These are phyloP conservation scores for Rhytidhysteron rufulum DNA, from an alignment of 2,329 filamentous ascomycete genomes.

Conservation along the genomic window DNA sequence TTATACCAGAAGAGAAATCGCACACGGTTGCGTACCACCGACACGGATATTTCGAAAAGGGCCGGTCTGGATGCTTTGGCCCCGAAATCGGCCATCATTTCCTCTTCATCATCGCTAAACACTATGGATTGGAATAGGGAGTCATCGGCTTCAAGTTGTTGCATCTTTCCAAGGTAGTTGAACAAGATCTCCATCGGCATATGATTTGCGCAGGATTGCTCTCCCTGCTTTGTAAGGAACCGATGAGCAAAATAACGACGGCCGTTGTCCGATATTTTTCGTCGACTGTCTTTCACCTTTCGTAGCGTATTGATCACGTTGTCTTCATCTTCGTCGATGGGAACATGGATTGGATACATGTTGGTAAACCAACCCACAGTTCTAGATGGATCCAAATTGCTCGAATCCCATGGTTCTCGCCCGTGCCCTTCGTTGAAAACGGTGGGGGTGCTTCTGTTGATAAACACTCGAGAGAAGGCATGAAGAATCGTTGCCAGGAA, in stretches of 20 bases:
- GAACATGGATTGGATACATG: constrained; percentile 48
- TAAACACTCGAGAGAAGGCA: constrained; percentile 55
- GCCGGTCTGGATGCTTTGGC: constrained; percentile 21
- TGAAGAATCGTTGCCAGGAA: constrained; percentile 53
- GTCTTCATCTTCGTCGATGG: constrained; percentile 42
- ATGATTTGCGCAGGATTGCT: constrained; percentile 31
- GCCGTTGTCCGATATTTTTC: constrained; percentile 43
- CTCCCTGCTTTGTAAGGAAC: constrained; percentile 25
- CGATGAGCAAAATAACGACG: constrained; percentile 46
- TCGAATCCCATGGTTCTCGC: constrained; percentile 38
- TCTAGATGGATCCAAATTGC: constrained; percentile 49
- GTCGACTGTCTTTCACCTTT: constrained; percentile 52
- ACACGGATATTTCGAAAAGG: constrained; percentile 30
- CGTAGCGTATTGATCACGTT: constrained; percentile 51
- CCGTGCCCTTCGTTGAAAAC: constrained; percentile 43
- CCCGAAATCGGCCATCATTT: constrained; percentile 24
- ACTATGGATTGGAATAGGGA: constrained; percentile 41
- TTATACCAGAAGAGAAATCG: constrained; percentile 33
- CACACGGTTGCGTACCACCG: constrained; percentile 18
- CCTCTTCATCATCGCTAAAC: constrained; percentile 23
- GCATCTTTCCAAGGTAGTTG: constrained; percentile 51
- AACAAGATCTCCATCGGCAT: constrained; percentile 58
- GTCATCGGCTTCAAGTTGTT: constrained; percentile 45
- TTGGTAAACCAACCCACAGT: constrained; percentile 62
- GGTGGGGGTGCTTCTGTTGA: constrained; percentile 48